Percentiles rank a stretch among this genome's conserved stretches.
Evolutionary conservation across 305 asterid genomes (phyloP).

Genomic region (Fraxinus nigra): DNA sequence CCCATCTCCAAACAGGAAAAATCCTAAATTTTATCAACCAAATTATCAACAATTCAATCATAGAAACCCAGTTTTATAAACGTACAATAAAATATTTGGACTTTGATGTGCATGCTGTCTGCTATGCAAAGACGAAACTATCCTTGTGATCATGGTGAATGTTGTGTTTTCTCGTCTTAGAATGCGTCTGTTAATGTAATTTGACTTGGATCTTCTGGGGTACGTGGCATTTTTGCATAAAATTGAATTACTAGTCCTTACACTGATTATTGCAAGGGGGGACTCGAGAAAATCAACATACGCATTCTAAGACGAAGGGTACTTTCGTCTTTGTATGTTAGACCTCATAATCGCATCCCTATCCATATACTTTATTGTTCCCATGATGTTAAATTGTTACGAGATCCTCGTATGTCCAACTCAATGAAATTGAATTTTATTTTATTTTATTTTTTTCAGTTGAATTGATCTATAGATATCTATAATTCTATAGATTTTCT

Average conservation of each 20-base stretch:
- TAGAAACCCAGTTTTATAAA: background rate
- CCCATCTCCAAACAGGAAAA: conserved; percentile 52
- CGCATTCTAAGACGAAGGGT: no score
- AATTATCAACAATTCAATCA: background rate
- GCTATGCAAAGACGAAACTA: background rate
- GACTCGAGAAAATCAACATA: no score
- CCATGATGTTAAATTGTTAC: no score
- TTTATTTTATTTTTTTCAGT: no score
- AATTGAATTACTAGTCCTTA: background rate
- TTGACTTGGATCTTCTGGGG: background rate
- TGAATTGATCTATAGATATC: no score
- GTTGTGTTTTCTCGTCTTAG: background rate
- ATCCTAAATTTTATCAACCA: background rate
- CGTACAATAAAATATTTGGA: background rate
- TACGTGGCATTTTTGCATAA: background rate
- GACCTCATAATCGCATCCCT: no score
- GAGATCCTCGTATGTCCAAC: no score
- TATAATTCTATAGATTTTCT: no score
- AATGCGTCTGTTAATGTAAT: background rate
- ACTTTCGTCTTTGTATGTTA: no score
- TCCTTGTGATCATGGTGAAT: background rate
- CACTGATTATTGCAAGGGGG: no score
- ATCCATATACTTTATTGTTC: no score
- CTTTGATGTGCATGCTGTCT: background rate
- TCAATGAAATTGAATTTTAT: no score